Evolutionary conservation across 2,329 filamentous ascomycete genomes (phyloP).

Genomic region (Colletotrichum sublineola): DNA sequence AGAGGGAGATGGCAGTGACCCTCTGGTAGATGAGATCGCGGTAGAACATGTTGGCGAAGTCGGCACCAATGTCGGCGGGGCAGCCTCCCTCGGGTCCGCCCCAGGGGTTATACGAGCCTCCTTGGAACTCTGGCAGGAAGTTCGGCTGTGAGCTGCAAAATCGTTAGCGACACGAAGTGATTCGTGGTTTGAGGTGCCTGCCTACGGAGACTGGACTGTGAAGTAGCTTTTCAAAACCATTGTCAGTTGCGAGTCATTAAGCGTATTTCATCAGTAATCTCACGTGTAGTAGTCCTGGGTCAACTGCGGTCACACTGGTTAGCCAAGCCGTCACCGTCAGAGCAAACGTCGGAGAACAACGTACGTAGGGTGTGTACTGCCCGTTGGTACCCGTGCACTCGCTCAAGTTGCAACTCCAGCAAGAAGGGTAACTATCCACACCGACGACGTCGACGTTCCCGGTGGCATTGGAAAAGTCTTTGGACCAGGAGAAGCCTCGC

Average conservation of each 20-base stretch:
- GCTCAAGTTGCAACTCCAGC: conserved; percentile 74
- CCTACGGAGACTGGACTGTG: conserved; percentile 49
- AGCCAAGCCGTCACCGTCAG: neutral
- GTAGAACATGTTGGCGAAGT: conserved; percentile 75
- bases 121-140: conserved; percentile 72
- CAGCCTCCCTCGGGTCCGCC: conserved; percentile 70
- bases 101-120: conserved; percentile 73
- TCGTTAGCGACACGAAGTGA: neutral
- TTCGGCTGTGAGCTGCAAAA: conserved; percentile 58
- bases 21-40: conserved; percentile 71
- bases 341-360: conserved; percentile 7
- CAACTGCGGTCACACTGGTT: neutral
- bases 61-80: conserved; percentile 65
- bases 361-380: conserved; percentile 67
- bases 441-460: conserved; percentile 69
- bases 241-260: conserved; percentile 6
- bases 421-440: conserved; percentile 67
- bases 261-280: neutral
- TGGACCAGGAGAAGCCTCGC: conserved; percentile 67
- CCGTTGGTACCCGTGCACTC: conserved; percentile 73
- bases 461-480: conserved; percentile 67
- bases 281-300: conserved; percentile 36
- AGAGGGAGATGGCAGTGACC: conserved; percentile 71
- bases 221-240: conserved; percentile 47
- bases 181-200: conserved; percentile 14